These are phyloP conservation scores for Knufia petricola DNA, from an alignment of 2,329 filamentous ascomycete genomes.

Conservation along the genomic window DNA sequence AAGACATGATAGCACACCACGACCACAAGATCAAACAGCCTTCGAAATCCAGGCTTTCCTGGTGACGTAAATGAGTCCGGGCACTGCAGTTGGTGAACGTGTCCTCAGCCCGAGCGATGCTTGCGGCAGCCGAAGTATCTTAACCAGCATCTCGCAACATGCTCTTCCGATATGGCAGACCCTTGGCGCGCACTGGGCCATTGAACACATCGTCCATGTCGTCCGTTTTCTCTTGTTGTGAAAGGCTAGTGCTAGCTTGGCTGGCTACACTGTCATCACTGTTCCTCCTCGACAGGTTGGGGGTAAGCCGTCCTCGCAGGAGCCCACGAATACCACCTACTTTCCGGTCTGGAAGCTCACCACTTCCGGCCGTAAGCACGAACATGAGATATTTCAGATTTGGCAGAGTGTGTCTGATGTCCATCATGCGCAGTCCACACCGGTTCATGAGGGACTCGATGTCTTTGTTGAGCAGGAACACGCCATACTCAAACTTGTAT, in stretches of 20 bases:
- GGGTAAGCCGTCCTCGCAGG: slow-evolving; percentile 29
- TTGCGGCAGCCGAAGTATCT: neutral
- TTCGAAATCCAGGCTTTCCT: neutral
- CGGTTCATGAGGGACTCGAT: slow-evolving; percentile 62
- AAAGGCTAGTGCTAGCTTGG: slow-evolving; percentile 13
- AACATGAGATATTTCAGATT: slow-evolving; percentile 91
- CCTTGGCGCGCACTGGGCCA: slow-evolving; percentile 3
- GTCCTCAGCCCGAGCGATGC: too few relatives aligned
- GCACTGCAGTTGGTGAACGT: neutral
- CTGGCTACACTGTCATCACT: slow-evolving; percentile 34
- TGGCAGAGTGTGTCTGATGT: slow-evolving; percentile 82
- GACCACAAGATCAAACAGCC: neutral
- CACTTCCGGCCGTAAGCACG: slow-evolving; percentile 70
- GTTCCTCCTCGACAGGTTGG: slow-evolving; percentile 30
- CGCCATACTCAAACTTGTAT: slow-evolving; percentile 90
- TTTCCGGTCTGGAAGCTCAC: slow-evolving; percentile 48
- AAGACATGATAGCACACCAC: neutral
- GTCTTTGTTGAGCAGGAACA: slow-evolving; percentile 94
- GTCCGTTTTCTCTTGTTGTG: slow-evolving; percentile 3
- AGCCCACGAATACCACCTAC: slow-evolving; percentile 45
- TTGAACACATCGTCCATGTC: slow-evolving; percentile 3
- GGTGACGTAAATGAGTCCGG: neutral
- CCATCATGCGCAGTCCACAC: slow-evolving; percentile 69
- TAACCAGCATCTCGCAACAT: slow-evolving; percentile 4
- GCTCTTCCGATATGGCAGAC: slow-evolving; percentile 2